These are phyloP conservation scores for Solanum chaucha DNA, from an alignment of 257 asterid species.

Conservation along the genomic window DNA sequence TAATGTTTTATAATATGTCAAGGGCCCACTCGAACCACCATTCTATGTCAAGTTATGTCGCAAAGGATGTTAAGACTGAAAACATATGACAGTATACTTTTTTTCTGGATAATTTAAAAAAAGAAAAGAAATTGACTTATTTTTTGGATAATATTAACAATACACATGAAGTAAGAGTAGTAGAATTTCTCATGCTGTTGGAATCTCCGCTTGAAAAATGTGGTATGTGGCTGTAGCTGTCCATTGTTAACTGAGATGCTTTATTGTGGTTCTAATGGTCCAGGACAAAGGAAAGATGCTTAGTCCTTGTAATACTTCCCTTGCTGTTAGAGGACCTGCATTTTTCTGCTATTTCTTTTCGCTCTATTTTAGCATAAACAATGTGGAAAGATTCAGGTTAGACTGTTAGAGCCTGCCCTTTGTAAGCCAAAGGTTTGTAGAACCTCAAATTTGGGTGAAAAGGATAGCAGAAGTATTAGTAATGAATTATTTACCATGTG, in stretches of 20 bases:
- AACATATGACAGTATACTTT: background rate
- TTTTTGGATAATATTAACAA: background rate
- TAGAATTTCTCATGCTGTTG: background rate
- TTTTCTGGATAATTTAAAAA: background rate
- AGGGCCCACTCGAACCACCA: background rate
- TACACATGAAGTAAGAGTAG: background rate
- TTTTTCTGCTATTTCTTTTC: background rate
- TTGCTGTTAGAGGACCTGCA: background rate
- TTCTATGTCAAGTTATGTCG: background rate
- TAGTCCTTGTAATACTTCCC: background rate
- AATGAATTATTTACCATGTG: background rate
- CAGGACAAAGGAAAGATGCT: background rate
- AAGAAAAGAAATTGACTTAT: background rate
- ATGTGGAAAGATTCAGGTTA: background rate
- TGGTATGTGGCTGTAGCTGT: background rate
- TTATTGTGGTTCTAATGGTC: background rate
- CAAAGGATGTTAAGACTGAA: background rate
- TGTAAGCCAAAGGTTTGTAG: background rate
- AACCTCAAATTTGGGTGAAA: background rate
- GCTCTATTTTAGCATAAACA: background rate
- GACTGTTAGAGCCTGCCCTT: background rate
- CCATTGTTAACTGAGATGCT: background rate
- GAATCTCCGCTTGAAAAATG: background rate
- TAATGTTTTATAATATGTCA: background rate
- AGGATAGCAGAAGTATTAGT: background rate